Evolutionary conservation across 345 rosid genomes (phyloP).

Genomic region (Populus simonii): DNA sequence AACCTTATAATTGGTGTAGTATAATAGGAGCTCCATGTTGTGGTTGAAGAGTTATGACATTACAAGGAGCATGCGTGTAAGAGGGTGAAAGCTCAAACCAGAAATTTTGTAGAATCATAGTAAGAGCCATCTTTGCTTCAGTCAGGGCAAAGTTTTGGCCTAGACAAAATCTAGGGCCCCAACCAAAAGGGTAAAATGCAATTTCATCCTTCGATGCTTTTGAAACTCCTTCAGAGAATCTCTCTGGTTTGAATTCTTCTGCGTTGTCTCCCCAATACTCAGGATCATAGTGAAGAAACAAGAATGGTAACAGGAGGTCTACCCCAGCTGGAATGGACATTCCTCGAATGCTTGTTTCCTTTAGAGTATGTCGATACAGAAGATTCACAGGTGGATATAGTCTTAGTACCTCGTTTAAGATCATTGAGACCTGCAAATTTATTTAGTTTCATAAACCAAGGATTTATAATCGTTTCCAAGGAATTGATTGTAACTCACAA

Average conservation of each 20-base stretch:
- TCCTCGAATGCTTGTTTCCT: too few relatives aligned
- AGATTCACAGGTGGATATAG: too few relatives aligned
- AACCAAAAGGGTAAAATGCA: background rate
- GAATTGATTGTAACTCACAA: too few relatives aligned
- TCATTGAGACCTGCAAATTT: too few relatives aligned
- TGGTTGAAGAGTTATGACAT: background rate
- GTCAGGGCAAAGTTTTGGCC: background rate
- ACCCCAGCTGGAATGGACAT: too few relatives aligned
- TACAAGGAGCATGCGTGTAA: background rate
- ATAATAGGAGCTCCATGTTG: background rate
- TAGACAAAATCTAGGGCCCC: background rate
- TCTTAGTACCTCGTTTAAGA: too few relatives aligned
- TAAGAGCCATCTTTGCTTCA: background rate
- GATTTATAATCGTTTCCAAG: too few relatives aligned
- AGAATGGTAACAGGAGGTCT: too few relatives aligned
- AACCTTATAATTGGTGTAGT: background rate
- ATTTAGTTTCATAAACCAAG: too few relatives aligned
- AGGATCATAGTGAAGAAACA: too few relatives aligned
- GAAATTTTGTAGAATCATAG: background rate
- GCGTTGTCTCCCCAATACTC: background rate
- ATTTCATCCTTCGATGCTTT: background rate
- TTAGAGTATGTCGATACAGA: too few relatives aligned
- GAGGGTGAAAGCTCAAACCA: constrained; percentile 2
- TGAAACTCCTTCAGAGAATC: background rate
- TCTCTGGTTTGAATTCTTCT: background rate